These are phyloP conservation scores for Auricularia heimuer DNA, from an alignment of 768 basidiomycete species.

Conservation along the genomic window DNA sequence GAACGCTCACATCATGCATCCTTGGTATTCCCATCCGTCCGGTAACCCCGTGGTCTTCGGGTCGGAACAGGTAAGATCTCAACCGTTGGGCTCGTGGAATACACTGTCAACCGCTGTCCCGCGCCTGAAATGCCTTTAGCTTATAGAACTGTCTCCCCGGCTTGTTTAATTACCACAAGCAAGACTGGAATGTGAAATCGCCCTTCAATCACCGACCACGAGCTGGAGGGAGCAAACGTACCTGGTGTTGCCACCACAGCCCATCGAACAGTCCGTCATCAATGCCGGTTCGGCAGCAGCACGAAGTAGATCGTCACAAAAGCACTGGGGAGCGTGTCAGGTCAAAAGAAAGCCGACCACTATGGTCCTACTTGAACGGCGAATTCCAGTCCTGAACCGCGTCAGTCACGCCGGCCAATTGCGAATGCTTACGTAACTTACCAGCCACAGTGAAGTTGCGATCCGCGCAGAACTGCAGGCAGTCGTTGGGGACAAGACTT, in stretches of 20 bases:
- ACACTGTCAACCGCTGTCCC: conserved; percentile 61
- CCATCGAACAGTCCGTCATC: conserved; percentile 56
- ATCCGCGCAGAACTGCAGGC: not conserved
- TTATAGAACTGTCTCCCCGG: no score
- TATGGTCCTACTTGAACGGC: conserved; percentile 22
- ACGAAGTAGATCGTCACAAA: conserved; percentile 48
- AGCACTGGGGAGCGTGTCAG: conserved; percentile 27
- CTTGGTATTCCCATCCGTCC: conserved; percentile 52
- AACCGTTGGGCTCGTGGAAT: conserved; percentile 42
- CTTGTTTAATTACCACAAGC: not conserved
- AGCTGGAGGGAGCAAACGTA: conserved; percentile 22
- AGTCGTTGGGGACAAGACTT: not conserved
- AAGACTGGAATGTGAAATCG: not conserved
- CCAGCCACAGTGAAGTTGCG: not conserved
- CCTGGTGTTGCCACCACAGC: conserved; percentile 60
- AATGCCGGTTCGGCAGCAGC: conserved; percentile 41
- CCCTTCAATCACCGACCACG: no score
- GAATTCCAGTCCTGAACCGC: conserved; percentile 64
- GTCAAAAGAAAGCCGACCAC: conserved; percentile 27
- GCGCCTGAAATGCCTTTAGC: conserved; percentile 33
- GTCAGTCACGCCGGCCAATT: conserved; percentile 31
- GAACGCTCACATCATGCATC: conserved; percentile 49
- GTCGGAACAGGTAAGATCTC: conserved; percentile 50
- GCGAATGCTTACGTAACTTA: not conserved
- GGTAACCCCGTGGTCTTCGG: conserved; percentile 48